Percentiles rank a stretch among this genome's conserved stretches.
Conservation (phyloP, 176 grass and related monocot genomes). For the Stipa capillata region DNA sequence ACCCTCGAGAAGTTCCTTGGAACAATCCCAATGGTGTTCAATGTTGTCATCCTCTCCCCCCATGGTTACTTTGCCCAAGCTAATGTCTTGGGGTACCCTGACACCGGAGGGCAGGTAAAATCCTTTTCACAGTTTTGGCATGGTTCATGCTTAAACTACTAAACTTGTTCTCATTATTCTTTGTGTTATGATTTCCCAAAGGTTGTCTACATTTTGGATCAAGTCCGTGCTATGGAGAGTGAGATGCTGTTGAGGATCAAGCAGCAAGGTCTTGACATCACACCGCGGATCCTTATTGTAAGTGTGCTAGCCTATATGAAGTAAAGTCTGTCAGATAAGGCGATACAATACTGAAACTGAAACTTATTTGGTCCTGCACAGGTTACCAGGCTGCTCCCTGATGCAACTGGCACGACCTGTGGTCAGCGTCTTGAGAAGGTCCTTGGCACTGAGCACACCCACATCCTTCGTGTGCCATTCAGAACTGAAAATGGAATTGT, state of each 20-base stretch:
- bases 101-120: constrained; percentile 95
- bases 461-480: constrained; percentile 96
- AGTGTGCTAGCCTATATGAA: constrained; percentile 14
- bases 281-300: constrained; percentile 95
- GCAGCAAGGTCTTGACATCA: constrained; percentile 92
- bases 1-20: constrained; percentile 94
- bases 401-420: constrained; percentile 89
- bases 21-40: constrained; percentile 96
- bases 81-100: constrained; percentile 99
- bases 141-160: background rate
- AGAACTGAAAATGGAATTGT: constrained; percentile 85
- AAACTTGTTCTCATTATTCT: background rate
- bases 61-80: constrained; percentile 98
- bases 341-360: background rate
- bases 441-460: constrained; percentile 90
- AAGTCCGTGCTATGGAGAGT: constrained; percentile 96
- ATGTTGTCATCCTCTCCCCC: constrained; percentile 90
- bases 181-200: constrained; percentile 1
- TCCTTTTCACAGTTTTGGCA: background rate
- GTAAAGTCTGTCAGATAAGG: background rate
- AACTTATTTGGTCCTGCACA: constrained; percentile 10
- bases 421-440: constrained; percentile 96
- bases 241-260: constrained; percentile 98
- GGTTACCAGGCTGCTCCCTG: constrained; percentile 93
- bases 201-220: constrained; percentile 99